Evolutionary conservation across 768 basidiomycete species (phyloP), one percentile per base, ranked within the genome.

Genomic region (Lentinula sp.): DNA sequence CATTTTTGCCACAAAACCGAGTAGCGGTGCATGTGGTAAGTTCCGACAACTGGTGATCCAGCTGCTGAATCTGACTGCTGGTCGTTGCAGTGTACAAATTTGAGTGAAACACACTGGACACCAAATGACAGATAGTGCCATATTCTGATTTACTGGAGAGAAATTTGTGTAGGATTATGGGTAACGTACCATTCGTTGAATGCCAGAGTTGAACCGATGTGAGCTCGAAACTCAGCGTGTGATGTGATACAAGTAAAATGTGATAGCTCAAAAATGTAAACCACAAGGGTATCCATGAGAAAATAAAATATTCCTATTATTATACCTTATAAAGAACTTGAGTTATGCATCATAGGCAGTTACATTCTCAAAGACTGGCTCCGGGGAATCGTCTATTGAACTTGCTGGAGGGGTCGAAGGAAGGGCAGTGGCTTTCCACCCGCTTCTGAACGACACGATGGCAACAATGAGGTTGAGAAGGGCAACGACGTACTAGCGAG

Each of bases 1-100:
- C 10, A 84, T 93, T 53, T 94, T 95, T 70, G 89, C 89, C 28
- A 95, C 92, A 5, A 85, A 84, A 66, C 93, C 92, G 6, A 88
- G 91, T 61, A 83, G 80, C 61, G 93, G 93, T 6, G 93, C 91
- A 15, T 91, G 87, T 73, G 86, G 91, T 91, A 69, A 66, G 85
- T 82, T 18, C 11, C 32, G 42, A 31, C n/a, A 6, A 23, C 3
- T 15, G 23, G 4, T 0, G 2, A 15, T n/a, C 18, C n/a, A 18
- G 4, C 48, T n/a, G 9, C 13, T 3, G 8, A 35, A 6, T 16
- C 15, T 7, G 11, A 16, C 8, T 8, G 16, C 8, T 40, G 13
- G 31, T 28, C n/a, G 15, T 57, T 45, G 13, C 57, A 62, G 61
- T 62, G 61, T 62, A 59, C 49, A 62, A 62, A 45, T 62, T 62